Conservation (phyloP, 78 protist species). For the Anaeramoeba flamelloides region DNA sequence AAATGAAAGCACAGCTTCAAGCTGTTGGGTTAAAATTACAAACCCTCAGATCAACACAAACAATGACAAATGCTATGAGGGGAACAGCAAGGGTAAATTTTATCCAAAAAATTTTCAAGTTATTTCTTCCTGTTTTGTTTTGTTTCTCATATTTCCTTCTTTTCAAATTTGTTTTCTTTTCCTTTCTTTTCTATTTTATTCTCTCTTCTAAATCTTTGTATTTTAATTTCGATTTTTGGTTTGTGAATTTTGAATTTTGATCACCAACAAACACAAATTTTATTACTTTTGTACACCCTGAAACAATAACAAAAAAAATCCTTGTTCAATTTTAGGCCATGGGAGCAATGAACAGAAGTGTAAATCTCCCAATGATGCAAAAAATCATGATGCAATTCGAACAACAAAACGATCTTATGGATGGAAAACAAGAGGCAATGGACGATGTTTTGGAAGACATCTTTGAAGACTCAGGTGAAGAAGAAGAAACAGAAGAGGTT, state of each 20-base stretch:
- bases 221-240: too few relatives aligned
- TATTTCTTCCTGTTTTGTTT: too few relatives aligned
- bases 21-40: not conserved
- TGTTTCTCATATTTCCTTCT: too few relatives aligned
- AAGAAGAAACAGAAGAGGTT: not conserved
- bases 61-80: not conserved
- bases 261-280: not conserved
- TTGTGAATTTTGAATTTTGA: not conserved
- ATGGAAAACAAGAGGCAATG: not conserved
- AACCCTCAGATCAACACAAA: not conserved
- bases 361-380: not conserved
- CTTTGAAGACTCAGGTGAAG: not conserved
- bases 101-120: not conserved
- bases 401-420: not conserved
- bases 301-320: not conserved
- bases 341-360: not conserved
- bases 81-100: not conserved
- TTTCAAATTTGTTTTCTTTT: too few relatives aligned
- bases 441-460: not conserved
- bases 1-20: not conserved
- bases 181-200: too few relatives aligned
- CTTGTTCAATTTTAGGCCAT: not conserved
- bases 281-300: not conserved
- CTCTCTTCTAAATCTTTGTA: too few relatives aligned
- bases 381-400: not conserved